Evolutionary conservation across 2,329 filamentous ascomycete genomes (phyloP).

Genomic region (Neodidymelliopsis sp.): DNA sequence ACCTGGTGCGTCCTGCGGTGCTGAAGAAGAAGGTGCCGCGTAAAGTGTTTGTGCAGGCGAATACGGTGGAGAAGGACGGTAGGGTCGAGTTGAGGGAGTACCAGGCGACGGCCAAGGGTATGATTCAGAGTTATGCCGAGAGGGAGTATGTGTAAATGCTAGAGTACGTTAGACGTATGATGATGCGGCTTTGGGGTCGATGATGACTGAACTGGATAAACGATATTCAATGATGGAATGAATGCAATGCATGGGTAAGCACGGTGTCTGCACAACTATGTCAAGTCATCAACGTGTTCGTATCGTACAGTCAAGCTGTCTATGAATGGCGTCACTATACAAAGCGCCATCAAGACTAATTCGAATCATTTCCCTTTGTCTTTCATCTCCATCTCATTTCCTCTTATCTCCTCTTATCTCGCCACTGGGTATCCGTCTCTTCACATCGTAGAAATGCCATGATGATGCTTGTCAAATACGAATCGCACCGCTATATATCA

Average conservation of each 20-base stretch:
- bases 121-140: constrained; percentile 58
- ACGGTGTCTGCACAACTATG: background rate
- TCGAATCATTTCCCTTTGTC: constrained; percentile 1
- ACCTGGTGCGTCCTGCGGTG: constrained; percentile 77
- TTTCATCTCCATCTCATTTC: too few species aligned
- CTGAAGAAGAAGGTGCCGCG: constrained; percentile 80
- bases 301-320: constrained; percentile 18
- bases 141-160: constrained; percentile 44
- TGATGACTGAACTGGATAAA: background rate
- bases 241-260: background rate
- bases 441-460: constrained; percentile 18
- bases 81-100: constrained; percentile 80
- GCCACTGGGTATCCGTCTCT: constrained; percentile 31
- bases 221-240: background rate
- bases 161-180: background rate
- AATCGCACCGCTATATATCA: background rate
- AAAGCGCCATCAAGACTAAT: background rate
- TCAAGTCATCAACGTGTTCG: background rate
- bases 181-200: background rate
- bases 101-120: constrained; percentile 78
- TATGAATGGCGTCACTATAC: constrained; percentile 3
- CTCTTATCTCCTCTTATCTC: constrained; percentile 6
- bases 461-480: constrained; percentile 5
- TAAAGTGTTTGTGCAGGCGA: constrained; percentile 94
- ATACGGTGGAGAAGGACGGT: constrained; percentile 68